Percentiles rank a stretch among this genome's conserved stretches.
Evolutionary conservation across 148 eudicot species (phyloP).

Genomic region (Amaranthus cruentus): DNA sequence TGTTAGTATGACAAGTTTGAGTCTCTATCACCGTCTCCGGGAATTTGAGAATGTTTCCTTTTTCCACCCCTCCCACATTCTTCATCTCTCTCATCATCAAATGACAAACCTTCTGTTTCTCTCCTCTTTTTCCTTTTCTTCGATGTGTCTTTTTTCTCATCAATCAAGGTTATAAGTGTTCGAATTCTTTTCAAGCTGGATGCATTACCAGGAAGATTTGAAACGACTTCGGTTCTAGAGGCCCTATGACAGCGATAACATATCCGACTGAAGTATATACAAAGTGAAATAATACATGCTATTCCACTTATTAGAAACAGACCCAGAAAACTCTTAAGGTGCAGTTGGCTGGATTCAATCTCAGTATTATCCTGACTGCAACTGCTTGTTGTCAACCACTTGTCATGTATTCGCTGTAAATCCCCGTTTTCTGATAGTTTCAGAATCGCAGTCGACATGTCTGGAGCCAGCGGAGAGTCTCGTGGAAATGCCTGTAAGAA

Average conservation of each 20-base stretch:
- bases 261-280: slow-evolving; percentile 54
- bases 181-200: slow-evolving; percentile 44
- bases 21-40: slow-evolving; percentile 16
- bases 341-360: slow-evolving; percentile 81
- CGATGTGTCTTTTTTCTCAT: slow-evolving; percentile 60
- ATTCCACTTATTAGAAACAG: slow-evolving; percentile 73
- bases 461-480: slow-evolving; percentile 86
- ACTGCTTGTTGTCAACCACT: slow-evolving; percentile 62
- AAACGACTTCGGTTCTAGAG: slow-evolving; percentile 16
- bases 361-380: slow-evolving; percentile 70
- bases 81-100: slow-evolving; percentile 25
- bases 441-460: slow-evolving; percentile 84
- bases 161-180: slow-evolving; percentile 64
- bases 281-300: slow-evolving; percentile 61
- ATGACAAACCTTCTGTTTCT: slow-evolving; percentile 38
- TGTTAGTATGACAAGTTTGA: slow-evolving; percentile 10
- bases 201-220: slow-evolving; percentile 31
- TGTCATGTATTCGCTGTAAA: slow-evolving; percentile 90
- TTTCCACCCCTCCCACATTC: slow-evolving; percentile 25
- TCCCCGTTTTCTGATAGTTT: slow-evolving; percentile 83
- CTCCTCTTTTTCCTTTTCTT: slow-evolving; percentile 43
- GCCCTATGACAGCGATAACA: slow-evolving; percentile 33
- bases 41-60: slow-evolving; percentile 26
- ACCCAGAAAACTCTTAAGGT: slow-evolving; percentile 80
- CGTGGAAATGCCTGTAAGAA: slow-evolving; percentile 78